Base-by-base conservation (phyloP, 2,329 filamentous ascomycete genomes). In the Talaromyces sp. region DNA sequence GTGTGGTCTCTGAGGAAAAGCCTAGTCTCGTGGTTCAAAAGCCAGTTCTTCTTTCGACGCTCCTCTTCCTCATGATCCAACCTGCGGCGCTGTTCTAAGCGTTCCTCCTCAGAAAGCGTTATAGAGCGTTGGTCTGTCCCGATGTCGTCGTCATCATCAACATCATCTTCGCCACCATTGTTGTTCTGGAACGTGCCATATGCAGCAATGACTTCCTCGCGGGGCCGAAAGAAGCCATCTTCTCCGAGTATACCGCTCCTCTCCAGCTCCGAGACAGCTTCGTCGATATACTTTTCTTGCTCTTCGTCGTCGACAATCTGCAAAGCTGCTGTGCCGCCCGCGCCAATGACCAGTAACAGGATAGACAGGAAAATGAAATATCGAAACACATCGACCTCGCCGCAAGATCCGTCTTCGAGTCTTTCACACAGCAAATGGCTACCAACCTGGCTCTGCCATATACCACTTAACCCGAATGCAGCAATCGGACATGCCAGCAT, bases 401-500 rank as follows among this genome's bases (percentile, higher is more conserved):
- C 84, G 25, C 69, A 68, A 52, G 74, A 80, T 25, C 78, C 80
- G 4, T 90, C 90, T 64, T 90, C 85, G 0, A 85, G 80, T 8
- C 80, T 82, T 73, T 93, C 90, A 73, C 86, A 91, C 47, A 98
- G 84, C 58, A 96, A 72, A 57, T 87, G 85, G 67, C 87, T 93
- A 32, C 89, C 93, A 27, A 96, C 79, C 78, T 98, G 93, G 69
- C 92, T 96, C 77, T 95, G 84, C 90, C 95, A 96, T 89, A 99
- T 93, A 55, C 93, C 92, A 71, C 93, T 96, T 61, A 99, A 76
- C 0, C 95, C 95, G 73, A 97, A 96, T 7, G 91, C 89, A 0
- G 95, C 92, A 73, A 98, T 97, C 1, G 95, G 95, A 63, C 91
- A 83, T 1, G 93, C 93, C 60, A 99, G 82, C 63, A 96, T 93